Evolutionary conservation across 352 stramenopile species (phyloP), one percentile per base, ranked within the genome.

Genomic region (Phytophthora melonis): DNA sequence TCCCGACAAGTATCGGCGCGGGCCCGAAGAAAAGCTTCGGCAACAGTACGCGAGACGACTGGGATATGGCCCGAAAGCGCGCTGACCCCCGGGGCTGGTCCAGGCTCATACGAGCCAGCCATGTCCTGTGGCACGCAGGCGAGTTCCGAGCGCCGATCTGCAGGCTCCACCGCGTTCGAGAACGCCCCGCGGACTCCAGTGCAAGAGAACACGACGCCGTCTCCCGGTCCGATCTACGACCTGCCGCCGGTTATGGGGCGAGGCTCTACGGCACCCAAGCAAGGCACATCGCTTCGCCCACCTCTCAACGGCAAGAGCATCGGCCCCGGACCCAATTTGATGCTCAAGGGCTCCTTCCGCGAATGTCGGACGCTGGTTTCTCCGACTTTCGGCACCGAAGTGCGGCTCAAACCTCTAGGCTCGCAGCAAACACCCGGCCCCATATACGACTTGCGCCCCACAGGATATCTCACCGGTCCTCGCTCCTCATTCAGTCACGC

Each of bases 151-250:
- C 74, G 66, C 19, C 81, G 87, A 18, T 88, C 86, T 11, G 69
- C 83, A 10, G 80, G 67, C 5, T 79, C 80, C 7, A 72, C 87
- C 0, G 85, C 82, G 9, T 95, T 95, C 65, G 86, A 89, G 21
- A 93, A 94, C 53, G 89, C 86, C 4, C 58, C 84, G 1, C 82
- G 87, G 6, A 68, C 81, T 14, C 47, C 79, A 1, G 56, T 86
- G 2, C 72, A 81, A 39, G 80, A 84, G 21, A 87, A 93, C 65
- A 72, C 74, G 30, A 94, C 89, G 49, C 81, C 85, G 18, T 92
- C 84, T 13, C 88, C 89, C 2, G 89, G 88, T 0, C 88, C 89
- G 4, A 90, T 96, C 60, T 96, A 96, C 70, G 83, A 94, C 25
- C 71, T 94, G 5, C 78, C 82, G 5, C 77, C 78, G 13, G 70